phyloP scores from a whole-genome alignment of 768 basidiomycete species.

The Jaapia argillacea region DNA sequence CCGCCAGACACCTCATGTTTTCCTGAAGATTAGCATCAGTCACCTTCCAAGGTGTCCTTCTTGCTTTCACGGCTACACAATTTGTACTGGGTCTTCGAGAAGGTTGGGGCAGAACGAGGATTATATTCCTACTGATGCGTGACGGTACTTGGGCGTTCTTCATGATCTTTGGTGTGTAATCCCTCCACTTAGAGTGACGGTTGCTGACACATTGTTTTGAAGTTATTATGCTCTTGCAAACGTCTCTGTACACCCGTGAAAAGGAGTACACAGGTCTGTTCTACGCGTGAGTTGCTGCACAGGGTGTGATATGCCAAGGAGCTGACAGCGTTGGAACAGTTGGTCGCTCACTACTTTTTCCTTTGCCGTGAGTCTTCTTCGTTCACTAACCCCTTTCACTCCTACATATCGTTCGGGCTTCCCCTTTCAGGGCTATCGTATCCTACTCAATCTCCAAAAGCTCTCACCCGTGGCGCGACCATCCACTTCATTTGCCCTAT shows the following conservation, averaged over 20 bases:
- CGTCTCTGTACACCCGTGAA: neutral
- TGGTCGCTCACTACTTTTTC: neutral
- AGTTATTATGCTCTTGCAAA: neutral
- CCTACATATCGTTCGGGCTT: too few relatives aligned
- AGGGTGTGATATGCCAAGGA: too few relatives aligned
- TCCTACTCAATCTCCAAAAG: neutral
- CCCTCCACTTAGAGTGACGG: neutral
- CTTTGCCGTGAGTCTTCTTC: neutral
- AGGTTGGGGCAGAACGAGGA: neutral
- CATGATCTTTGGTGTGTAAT: neutral
- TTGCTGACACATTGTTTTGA: neutral
- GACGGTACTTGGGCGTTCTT: neutral
- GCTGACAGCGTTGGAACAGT: too few relatives aligned
- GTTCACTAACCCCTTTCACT: neutral
- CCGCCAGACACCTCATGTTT: too few relatives aligned
- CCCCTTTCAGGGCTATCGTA: neutral
- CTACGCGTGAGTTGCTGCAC: too few relatives aligned
- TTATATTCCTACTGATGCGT: neutral
- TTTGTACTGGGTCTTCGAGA: neutral
- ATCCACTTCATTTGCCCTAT: too few relatives aligned
- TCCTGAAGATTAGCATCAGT: neutral
- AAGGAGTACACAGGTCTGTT: neutral
- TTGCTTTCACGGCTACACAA: neutral
- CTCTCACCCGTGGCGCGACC: too few relatives aligned
- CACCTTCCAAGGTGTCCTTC: neutral